Evolutionary conservation across 108 stramenopile species (phyloP), one percentile per base, ranked within the genome.

Genomic region (Pseudonitzschia multiseries): DNA sequence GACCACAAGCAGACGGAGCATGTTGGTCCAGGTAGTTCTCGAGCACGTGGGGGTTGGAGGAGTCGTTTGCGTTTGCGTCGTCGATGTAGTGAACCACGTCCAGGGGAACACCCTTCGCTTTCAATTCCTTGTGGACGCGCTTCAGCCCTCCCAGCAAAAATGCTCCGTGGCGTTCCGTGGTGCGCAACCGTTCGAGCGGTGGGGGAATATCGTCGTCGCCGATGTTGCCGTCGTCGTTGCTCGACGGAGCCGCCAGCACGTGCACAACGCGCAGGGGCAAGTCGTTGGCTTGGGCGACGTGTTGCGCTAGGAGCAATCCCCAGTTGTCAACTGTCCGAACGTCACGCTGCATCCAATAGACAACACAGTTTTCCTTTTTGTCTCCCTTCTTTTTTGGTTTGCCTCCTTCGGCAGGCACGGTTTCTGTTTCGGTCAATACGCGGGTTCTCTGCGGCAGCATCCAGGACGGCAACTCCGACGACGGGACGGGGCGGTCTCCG

Each of bases 341-440:
- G 70, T 99, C 99, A 1, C 99, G 83, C 46, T 76, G 79, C 99
- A 99, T 99, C 99, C 99, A 99, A 78, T 97, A 98, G 32, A 98
- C 73, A 10, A 99, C 78, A 64, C 65, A 74, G 22, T 74, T 73
- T 4, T 72, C 79, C 42, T 29, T 46, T 24, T 56, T 56, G 22
- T 4, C 54, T n/a, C n/a, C n/a, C n/a, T n/a, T n/a, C 24, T 22
- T 56, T 51, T 51, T 51, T 26, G 21, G 4, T 4, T 56, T 10
- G 24, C 24, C 21, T 10, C 5, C 2, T 12, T n/a, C n/a, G n/a
- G n/a, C n/a, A n/a, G 36, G 13, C 17, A 33, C 41, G 9, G 61
- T 62, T 18, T 62, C 61, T 0, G 15, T 59, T 0, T 59, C 57
- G 36, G 61, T 62, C 32, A 62, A 33, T 2, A 62, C 61, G 29